Percentiles rank a stretch among this genome's conserved stretches.
These are phyloP conservation scores for Fusarium veterinarium DNA, from an alignment of 2,329 filamentous ascomycete species.

Conservation along the genomic window DNA sequence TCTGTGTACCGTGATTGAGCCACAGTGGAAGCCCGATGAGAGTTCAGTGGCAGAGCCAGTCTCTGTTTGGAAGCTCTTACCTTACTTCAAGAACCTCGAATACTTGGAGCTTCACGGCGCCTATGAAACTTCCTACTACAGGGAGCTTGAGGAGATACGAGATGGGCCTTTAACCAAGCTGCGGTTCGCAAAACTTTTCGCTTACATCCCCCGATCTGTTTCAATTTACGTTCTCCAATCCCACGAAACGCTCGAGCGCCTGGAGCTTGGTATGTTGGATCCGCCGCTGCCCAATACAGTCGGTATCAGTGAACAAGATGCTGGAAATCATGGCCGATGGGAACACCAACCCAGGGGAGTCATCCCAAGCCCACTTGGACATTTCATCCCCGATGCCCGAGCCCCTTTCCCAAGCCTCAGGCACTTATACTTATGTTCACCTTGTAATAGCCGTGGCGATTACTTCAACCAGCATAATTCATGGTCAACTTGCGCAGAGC, in stretches of 20 bases:
- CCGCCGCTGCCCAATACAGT: not conserved
- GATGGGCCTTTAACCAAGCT: not conserved
- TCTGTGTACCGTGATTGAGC: slow-evolving; percentile 20
- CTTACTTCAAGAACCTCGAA: slow-evolving; percentile 24
- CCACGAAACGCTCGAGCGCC: not conserved
- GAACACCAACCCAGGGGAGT: not conserved
- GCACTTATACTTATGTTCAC: slow-evolving; percentile 11
- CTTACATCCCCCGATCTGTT: slow-evolving; percentile 13
- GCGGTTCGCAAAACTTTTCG: slow-evolving; percentile 22
- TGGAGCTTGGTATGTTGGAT: slow-evolving; percentile 34
- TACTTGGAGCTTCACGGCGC: slow-evolving; percentile 22
- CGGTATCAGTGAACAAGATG: not conserved
- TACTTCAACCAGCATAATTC: slow-evolving; percentile 14
- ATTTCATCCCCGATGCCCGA: not conserved
- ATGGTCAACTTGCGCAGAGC: slow-evolving; percentile 19
- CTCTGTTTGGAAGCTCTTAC: slow-evolving; percentile 14
- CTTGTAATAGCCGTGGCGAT: not conserved
- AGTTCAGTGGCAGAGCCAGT: rapidly evolving
- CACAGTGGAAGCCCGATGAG: not conserved
- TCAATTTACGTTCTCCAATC: slow-evolving; percentile 15
- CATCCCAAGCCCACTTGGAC: slow-evolving; percentile 14
- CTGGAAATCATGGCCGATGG: not conserved
- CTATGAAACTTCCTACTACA: rapidly evolving
- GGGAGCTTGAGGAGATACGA: not conserved
- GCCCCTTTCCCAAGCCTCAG: not conserved